phyloP scores from a whole-genome alignment of 78 protist species.

The Dictyostelium brefeldianum region DNA sequence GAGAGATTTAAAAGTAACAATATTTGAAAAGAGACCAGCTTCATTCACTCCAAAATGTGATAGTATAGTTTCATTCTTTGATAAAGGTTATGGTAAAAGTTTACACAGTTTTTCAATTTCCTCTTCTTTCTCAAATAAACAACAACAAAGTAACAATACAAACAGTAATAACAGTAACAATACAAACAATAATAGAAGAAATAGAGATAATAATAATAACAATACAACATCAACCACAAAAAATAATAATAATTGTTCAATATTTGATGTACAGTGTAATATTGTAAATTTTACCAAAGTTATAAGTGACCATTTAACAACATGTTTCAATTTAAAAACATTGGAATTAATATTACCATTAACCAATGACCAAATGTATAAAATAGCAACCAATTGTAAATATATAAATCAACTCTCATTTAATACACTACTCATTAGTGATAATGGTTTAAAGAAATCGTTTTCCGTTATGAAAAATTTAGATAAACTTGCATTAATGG shows the following conservation, averaged over 20 bases:
- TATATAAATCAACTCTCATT: not conserved
- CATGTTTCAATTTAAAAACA: not conserved
- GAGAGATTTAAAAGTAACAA: conserved; percentile 27
- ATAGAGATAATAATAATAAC: not conserved
- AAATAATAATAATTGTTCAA: not conserved
- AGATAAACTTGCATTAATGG: conserved; percentile 28
- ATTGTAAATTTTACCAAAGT: conserved; percentile 11
- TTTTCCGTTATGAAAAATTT: not conserved
- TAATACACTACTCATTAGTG: conserved; percentile 37
- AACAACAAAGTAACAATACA: not conserved
- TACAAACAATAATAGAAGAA: conserved; percentile 8
- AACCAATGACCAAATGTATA: conserved; percentile 24
- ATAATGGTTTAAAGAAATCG: conserved; percentile 22
- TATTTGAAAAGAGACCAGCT: conserved; percentile 15
- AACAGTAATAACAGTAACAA: not conserved
- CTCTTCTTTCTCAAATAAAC: not conserved
- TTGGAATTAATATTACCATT: conserved; percentile 31
- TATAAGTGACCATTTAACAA: not conserved
- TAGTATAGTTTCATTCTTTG: conserved; percentile 41
- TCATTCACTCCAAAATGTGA: conserved; percentile 21
- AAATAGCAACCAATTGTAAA: conserved; percentile 42
- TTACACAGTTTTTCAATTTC: conserved; percentile 31
- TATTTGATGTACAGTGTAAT: conserved; percentile 1
- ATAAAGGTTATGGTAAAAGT: conserved; percentile 31
- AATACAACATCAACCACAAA: not conserved